Evolutionary conservation across 2,329 filamentous ascomycete species (phyloP).

Genomic region (Phaeoacremonium minimum): DNA sequence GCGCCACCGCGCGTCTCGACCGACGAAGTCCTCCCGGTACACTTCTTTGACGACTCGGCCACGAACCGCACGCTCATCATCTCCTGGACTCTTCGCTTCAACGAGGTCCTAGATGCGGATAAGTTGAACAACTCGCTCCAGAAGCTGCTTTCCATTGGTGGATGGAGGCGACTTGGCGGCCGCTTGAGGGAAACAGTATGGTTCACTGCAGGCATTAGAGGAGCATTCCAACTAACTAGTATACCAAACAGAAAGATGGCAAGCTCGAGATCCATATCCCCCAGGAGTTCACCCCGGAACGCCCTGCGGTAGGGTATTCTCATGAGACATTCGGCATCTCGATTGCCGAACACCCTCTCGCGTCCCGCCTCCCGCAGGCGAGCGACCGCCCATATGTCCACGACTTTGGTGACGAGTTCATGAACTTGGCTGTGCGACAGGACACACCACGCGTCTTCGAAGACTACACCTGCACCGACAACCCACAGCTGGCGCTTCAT

Average conservation of each 20-base stretch:
- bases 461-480: conserved; percentile 35
- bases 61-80: conserved; percentile 18
- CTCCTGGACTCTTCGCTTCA: conserved; percentile 32
- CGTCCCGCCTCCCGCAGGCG: conserved; percentile 25
- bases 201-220: conserved; percentile 4
- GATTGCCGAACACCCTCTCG: conserved; percentile 36
- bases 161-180: conserved; percentile 42
- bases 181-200: conserved; percentile 34
- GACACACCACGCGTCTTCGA: conserved; percentile 22
- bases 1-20: conserved; percentile 10
- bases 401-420: conserved; percentile 17
- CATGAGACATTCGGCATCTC: conserved; percentile 26
- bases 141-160: conserved; percentile 31
- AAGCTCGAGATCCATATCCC: conserved; percentile 27
- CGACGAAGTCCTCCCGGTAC: conserved; percentile 23
- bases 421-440: conserved; percentile 15
- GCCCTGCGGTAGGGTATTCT: conserved; percentile 34
- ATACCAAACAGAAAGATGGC: conserved; percentile 9
- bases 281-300: conserved; percentile 17
- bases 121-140: conserved; percentile 29
- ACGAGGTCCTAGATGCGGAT: conserved; percentile 38
- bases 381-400: conserved; percentile 22
- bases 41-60: conserved; percentile 23
- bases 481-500: conserved; percentile 41
- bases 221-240: not conserved